phyloP scores from a whole-genome alignment of 2,329 filamentous ascomycete species.

The Zasmidium citrigriseum region DNA sequence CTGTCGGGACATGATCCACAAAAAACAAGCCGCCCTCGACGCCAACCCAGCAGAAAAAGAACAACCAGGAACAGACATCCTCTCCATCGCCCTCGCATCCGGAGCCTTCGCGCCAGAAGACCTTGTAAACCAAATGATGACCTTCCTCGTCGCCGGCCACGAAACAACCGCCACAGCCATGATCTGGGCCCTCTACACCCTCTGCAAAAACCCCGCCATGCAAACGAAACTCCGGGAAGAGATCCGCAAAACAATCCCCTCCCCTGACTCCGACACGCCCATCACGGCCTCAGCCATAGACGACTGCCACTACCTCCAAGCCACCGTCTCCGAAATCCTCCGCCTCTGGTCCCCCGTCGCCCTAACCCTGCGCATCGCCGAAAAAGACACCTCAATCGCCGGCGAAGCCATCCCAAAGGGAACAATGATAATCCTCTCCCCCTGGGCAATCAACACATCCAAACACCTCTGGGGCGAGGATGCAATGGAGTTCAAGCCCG shows the following conservation, averaged over 20 bases:
- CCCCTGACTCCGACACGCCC: slow-evolving; percentile 41
- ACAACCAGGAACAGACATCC: slow-evolving; percentile 67
- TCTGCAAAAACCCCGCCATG: slow-evolving; percentile 51
- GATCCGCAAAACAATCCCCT: slow-evolving; percentile 49
- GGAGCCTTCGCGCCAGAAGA: slow-evolving; percentile 76
- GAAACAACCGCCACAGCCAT: slow-evolving; percentile 58
- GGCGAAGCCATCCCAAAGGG: slow-evolving; percentile 68
- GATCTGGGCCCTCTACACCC: slow-evolving; percentile 56
- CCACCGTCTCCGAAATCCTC: slow-evolving; percentile 75
- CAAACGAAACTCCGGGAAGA: slow-evolving; percentile 54
- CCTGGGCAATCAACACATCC: slow-evolving; percentile 70
- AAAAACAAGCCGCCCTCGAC: slow-evolving; percentile 70
- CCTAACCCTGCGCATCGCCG: slow-evolving; percentile 67
- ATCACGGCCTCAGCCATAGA: slow-evolving; percentile 65
- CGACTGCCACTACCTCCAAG: slow-evolving; percentile 75
- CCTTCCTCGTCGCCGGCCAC: slow-evolving; percentile 73
- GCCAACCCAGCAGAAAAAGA: slow-evolving; percentile 44
- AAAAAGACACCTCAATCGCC: slow-evolving; percentile 64
- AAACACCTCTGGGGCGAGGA: slow-evolving; percentile 73
- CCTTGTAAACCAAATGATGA: slow-evolving; percentile 64
- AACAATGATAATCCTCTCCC: slow-evolving; percentile 66
- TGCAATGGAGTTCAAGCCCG: slow-evolving; percentile 74
- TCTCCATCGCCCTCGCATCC: slow-evolving; percentile 76
- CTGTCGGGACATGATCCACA: slow-evolving; percentile 64
- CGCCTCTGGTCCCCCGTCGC: slow-evolving; percentile 73